Evolutionary conservation across 257 asterid species (phyloP).

Genomic region (Handroanthus guayacan): DNA sequence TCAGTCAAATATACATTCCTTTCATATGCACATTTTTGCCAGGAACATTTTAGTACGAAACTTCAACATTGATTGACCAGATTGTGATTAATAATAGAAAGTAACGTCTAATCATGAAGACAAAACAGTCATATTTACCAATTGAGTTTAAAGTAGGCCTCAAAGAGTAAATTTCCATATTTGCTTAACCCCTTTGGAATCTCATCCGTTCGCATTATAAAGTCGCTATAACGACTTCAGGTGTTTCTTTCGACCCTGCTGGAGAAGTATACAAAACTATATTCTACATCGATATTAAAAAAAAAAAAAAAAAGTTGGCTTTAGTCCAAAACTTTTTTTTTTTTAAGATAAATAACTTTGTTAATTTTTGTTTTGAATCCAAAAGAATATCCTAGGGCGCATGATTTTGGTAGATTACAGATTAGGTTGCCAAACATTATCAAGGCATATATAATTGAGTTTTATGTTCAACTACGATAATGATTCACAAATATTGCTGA

Average conservation of each 20-base stretch:
- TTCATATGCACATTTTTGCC: background rate
- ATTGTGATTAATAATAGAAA: no score
- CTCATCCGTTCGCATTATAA: conserved; percentile 5
- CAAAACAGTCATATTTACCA: no score
- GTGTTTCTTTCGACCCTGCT: conserved; percentile 24
- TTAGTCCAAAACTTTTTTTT: background rate
- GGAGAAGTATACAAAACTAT: conserved; percentile 34
- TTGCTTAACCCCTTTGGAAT: background rate
- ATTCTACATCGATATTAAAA: conserved; percentile 4
- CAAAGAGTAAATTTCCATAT: background rate
- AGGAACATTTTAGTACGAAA: background rate
- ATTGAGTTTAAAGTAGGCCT: background rate
- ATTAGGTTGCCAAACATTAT: conserved; percentile 29
- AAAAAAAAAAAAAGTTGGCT: background rate
- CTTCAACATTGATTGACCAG: background rate
- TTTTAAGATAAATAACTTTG: no score
- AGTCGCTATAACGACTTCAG: conserved; percentile 7
- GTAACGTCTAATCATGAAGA: no score
- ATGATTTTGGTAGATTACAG: background rate
- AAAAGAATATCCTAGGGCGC: background rate
- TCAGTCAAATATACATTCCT: background rate
- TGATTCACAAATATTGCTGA: background rate
- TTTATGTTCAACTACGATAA: background rate
- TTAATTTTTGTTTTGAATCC: background rate
- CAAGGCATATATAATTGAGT: background rate